A percentile compares a stretch with the other conserved stretches of the same genome.
Evolutionary conservation across 345 rosid genomes (phyloP).

Genomic region (Aurinia saxatilis): DNA sequence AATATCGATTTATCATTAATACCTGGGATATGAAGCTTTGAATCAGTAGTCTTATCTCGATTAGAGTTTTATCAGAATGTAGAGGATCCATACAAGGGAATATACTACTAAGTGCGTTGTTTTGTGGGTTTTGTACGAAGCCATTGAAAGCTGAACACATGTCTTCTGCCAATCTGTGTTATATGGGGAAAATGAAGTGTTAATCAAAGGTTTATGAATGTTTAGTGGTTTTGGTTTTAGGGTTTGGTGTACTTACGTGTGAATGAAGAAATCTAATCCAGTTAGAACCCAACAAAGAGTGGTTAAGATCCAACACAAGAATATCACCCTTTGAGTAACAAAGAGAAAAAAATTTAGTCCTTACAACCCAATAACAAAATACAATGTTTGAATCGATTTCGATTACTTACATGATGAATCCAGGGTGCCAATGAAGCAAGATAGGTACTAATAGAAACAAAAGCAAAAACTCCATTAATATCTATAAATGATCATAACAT

Average conservation of each 20-base stretch:
- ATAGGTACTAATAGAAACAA: conserved; percentile 37
- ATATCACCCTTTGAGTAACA: conserved; percentile 35
- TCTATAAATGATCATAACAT: background rate
- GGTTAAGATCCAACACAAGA: conserved; percentile 63
- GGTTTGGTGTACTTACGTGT: conserved; percentile 38
- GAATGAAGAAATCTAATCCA: conserved; percentile 60
- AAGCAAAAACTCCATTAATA: background rate
- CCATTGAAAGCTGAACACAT: conserved; percentile 47
- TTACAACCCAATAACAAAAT: background rate
- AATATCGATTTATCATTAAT: background rate
- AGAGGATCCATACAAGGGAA: conserved; percentile 49
- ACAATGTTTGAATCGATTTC: background rate
- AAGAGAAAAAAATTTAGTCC: background rate
- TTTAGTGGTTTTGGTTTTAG: background rate
- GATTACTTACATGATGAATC: conserved; percentile 46
- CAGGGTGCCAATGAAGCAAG: conserved; percentile 59
- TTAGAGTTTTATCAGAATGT: conserved; percentile 30
- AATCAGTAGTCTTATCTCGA: conserved; percentile 34
- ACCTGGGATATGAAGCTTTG: conserved; percentile 46
- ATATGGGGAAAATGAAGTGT: background rate
- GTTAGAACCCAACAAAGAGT: conserved; percentile 51
- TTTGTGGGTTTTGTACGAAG: conserved; percentile 39
- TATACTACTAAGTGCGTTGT: conserved; percentile 33
- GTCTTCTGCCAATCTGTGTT: conserved; percentile 49
- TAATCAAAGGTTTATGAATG: background rate